Conservation (phyloP, 1,139 yeast genomes). For the Yamadazyma jaroonii region DNA sequence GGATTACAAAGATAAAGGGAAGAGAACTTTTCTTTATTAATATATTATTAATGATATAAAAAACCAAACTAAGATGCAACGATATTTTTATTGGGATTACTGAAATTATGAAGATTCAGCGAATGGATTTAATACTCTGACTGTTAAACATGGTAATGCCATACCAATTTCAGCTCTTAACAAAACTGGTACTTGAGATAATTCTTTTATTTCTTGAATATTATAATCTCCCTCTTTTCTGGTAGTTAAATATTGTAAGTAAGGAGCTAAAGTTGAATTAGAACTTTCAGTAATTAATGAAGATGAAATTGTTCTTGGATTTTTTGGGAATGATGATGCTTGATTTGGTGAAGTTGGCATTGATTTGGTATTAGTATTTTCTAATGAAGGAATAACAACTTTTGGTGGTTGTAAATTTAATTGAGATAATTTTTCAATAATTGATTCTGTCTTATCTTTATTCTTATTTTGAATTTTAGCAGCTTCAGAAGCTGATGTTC, state of each 20-base stretch:
- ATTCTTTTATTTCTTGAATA: slow-evolving; percentile 79
- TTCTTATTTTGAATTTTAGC: slow-evolving; percentile 54
- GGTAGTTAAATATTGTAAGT: slow-evolving; percentile 53
- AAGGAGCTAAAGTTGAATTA: slow-evolving; percentile 46
- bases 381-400: slow-evolving; percentile 36
- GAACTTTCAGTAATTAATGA: slow-evolving; percentile 24
- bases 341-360: slow-evolving; percentile 30
- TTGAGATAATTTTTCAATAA: slow-evolving; percentile 45
- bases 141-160: slow-evolving; percentile 93
- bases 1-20: no score
- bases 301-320: slow-evolving; percentile 37
- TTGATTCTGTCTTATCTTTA: slow-evolving; percentile 36
- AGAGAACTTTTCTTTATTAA: no score
- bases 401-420: slow-evolving; percentile 55
- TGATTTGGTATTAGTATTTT: slow-evolving; percentile 14
- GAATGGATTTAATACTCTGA: slow-evolving; percentile 91
- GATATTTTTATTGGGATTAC: no score
- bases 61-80: background rate
- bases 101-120: slow-evolving; percentile 12
- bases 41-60: background rate
- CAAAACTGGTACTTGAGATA: slow-evolving; percentile 78
- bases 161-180: slow-evolving; percentile 91
- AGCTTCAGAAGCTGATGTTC: slow-evolving; percentile 69
- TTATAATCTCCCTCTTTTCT: slow-evolving; percentile 59
- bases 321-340: slow-evolving; percentile 21